These are phyloP conservation scores for Fraxinus xanthoxyloides DNA, from an alignment of 305 asterid genomes.

Conservation along the genomic window DNA sequence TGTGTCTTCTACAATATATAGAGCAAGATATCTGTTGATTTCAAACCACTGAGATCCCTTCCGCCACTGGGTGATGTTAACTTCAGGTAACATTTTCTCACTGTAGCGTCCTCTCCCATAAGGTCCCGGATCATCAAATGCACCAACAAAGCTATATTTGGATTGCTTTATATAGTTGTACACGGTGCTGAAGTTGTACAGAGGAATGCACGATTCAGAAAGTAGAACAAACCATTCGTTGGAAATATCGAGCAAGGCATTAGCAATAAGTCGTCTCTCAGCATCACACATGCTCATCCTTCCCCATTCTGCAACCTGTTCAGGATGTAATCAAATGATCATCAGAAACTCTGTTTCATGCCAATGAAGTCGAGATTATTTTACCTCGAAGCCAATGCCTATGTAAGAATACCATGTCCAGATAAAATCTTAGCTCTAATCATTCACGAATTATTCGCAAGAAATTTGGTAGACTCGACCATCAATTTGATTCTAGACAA, in stretches of 20 bases:
- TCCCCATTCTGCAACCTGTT: slow-evolving; percentile 88
- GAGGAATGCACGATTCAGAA: slow-evolving; percentile 90
- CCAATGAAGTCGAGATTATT: neutral
- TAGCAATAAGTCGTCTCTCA: slow-evolving; percentile 83
- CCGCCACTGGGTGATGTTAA: slow-evolving; percentile 68
- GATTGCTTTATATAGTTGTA: slow-evolving; percentile 60
- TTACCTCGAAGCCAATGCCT: neutral
- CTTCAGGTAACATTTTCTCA: slow-evolving; percentile 69
- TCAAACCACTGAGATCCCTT: slow-evolving; percentile 97
- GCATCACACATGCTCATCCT: slow-evolving; percentile 93
- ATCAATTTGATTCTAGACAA: neutral
- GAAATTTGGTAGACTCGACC: neutral
- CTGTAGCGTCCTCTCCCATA: slow-evolving; percentile 79
- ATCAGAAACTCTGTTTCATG: neutral
- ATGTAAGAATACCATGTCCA: neutral
- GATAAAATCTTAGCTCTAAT: neutral
- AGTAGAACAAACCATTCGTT: slow-evolving; percentile 78
- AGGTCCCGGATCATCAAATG: slow-evolving; percentile 93
- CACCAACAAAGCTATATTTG: slow-evolving; percentile 70
- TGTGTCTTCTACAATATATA: slow-evolving; percentile 50
- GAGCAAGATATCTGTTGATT: slow-evolving; percentile 63
- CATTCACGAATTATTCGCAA: neutral
- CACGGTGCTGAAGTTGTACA: slow-evolving; percentile 62
- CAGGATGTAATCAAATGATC: neutral
- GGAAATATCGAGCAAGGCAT: slow-evolving; percentile 76